These are phyloP conservation scores for Wickerhamiella domercqiae DNA, from an alignment of 805 yeast species.

Conservation along the genomic window DNA sequence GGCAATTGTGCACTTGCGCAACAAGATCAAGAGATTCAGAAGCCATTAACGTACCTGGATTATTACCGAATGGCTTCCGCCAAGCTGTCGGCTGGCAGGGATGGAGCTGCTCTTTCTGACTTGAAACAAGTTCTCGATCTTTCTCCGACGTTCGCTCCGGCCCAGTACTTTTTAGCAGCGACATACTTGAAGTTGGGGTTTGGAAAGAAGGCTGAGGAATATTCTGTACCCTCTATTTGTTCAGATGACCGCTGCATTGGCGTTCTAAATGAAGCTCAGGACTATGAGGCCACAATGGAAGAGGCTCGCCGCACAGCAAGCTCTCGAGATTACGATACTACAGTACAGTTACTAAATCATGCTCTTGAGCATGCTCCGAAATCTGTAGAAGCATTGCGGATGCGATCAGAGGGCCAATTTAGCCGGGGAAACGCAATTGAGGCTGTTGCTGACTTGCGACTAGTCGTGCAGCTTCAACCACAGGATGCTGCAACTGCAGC, in stretches of 20 bases:
- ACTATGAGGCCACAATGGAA: conserved; percentile 4
- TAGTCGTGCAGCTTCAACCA: conserved; percentile 18
- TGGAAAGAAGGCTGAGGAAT: conserved; percentile 15
- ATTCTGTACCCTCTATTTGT: conserved; percentile 8
- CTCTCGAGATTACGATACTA: conserved; percentile 14
- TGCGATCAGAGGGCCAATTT: conserved; percentile 24
- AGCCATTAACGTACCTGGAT: conserved; percentile 13
- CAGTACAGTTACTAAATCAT: conserved; percentile 16
- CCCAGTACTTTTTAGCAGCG: conserved; percentile 23
- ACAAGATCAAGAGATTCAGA: too few species aligned
- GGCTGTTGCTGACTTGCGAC: conserved; percentile 24
- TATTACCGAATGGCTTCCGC: conserved; percentile 26
- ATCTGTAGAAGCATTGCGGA: conserved; percentile 15
- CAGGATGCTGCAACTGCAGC: conserved; percentile 20
- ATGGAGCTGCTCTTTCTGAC: conserved; percentile 24
- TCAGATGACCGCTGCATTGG: conserved; percentile 14
- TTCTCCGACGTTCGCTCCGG: conserved; percentile 24
- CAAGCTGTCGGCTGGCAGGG: conserved; percentile 23
- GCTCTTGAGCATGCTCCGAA: conserved; percentile 22
- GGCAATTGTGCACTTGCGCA: too few species aligned
- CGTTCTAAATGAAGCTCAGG: conserved; percentile 9
- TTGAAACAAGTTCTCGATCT: conserved; percentile 22
- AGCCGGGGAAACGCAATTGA: conserved; percentile 19
- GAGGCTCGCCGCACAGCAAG: conserved; percentile 9
- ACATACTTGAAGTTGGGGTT: conserved; percentile 22